Conservation (phyloP, 805 yeast genomes). For the Saturnispora kantuleensis region DNA sequence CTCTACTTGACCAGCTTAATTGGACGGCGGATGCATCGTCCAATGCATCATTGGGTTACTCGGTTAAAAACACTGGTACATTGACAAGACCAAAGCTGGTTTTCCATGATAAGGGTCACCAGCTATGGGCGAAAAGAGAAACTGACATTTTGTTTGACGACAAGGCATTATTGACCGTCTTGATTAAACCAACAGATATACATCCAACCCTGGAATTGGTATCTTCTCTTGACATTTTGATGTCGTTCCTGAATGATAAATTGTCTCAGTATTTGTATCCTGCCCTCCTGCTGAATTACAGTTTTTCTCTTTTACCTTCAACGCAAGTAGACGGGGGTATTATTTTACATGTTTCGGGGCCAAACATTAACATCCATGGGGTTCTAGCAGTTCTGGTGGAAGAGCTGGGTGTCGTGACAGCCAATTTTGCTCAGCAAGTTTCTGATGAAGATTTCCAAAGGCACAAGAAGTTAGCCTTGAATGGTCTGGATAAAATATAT, state of each 20-base stretch:
- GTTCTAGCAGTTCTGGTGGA: constrained; percentile 28
- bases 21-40: constrained; percentile 21
- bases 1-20: constrained; percentile 19
- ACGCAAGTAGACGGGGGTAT: constrained; percentile 45
- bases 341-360: constrained; percentile 45
- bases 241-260: constrained; percentile 35
- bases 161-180: constrained; percentile 36
- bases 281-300: constrained; percentile 43
- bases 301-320: constrained; percentile 49
- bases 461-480: constrained; percentile 39
- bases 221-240: constrained; percentile 44
- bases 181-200: constrained; percentile 28
- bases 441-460: constrained; percentile 32
- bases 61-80: constrained; percentile 23
- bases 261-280: constrained; percentile 39
- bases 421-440: constrained; percentile 8
- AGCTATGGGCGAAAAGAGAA: constrained; percentile 45
- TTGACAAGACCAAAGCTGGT: constrained; percentile 29
- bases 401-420: constrained; percentile 22
- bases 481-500: constrained; percentile 35
- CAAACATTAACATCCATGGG: constrained; percentile 28
- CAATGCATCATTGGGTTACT: constrained; percentile 25
- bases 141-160: constrained; percentile 19
- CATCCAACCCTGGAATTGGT: constrained; percentile 29
- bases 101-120: constrained; percentile 27